Base-by-base conservation (phyloP, 257 asterid genomes). In the Nicotiana paniculata region DNA sequence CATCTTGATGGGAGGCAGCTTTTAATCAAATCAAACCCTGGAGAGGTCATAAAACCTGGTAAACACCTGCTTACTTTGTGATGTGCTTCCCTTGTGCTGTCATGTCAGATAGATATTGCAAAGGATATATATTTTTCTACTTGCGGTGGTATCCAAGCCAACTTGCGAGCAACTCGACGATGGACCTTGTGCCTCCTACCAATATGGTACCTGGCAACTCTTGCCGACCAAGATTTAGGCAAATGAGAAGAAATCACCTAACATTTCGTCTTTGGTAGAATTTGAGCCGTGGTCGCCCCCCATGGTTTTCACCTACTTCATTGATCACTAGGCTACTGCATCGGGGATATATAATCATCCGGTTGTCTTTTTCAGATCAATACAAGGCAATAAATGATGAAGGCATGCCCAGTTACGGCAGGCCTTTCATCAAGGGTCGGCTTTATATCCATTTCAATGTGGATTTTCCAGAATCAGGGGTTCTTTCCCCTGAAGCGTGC, bases 381-480 rank as follows among this genome's bases (percentile, higher is more conserved):
- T 78, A 67, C 85, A 88, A 85, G 87, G 89, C 90, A 54, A 85
- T 88, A 79, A 80, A 82, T 68, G 89, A 84, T 12, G 90, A 88
- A 62, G 90, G 89, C 26, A 88, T 88, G 89, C 89, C 89, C 32
- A 79, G 74, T 9, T 81, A 81, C 54, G 80, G 81, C 32, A 85
- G 84, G 86, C 84, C 82, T 15, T 85, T 88, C 84, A 85, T 85
- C 68, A 83, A 82, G 81, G 90, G 90, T n/a, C 59, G 77, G 43
- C 82, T 87, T n/a, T 83, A 80, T 28, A 87, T 87, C 75, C 88
- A 87, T 82, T 88, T 85, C 66, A 80, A 78, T 28, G 87, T 87
- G 77, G 87, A 70, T 65, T 87, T 87, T 55, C 89, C 90, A 35
- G 86, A 79, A 32, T 79, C 88, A 12, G 88, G 84, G 58, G 70